These are phyloP conservation scores for Annulohypoxylon truncatum DNA, from an alignment of 2,329 filamentous ascomycete species.

Conservation along the genomic window DNA sequence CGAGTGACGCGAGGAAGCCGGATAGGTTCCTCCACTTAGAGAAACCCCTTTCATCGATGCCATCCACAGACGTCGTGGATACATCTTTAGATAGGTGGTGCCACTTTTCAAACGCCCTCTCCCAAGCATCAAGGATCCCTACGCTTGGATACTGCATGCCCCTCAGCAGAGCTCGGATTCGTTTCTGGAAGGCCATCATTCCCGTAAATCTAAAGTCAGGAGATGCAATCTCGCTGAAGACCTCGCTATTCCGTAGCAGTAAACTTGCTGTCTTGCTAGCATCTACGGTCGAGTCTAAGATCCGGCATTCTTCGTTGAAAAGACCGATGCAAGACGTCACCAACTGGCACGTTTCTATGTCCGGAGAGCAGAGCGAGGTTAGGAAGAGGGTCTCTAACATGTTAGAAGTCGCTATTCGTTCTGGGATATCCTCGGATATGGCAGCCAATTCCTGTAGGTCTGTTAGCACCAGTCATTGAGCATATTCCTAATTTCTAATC, in stretches of 20 bases:
- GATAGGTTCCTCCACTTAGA: constrained; percentile 77
- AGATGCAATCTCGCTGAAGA: constrained; percentile 72
- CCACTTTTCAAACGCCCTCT: constrained; percentile 73
- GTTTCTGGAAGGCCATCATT: constrained; percentile 76
- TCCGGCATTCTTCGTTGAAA: constrained; percentile 70
- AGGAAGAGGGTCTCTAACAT: constrained; percentile 72
- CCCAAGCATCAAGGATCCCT: constrained; percentile 77
- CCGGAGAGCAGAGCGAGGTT: constrained; percentile 72
- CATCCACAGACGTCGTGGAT: constrained; percentile 63
- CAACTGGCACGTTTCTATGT: constrained; percentile 73
- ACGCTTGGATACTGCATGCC: constrained; percentile 71
- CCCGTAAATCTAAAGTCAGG: constrained; percentile 74
- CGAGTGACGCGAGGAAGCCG: constrained; percentile 74
- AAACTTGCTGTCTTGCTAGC: constrained; percentile 63
- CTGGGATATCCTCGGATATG: constrained; percentile 64
- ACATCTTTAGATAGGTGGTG: constrained; percentile 72
- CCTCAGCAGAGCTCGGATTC: constrained; percentile 68
- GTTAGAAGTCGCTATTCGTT: constrained; percentile 64
- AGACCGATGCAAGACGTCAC: constrained; percentile 71
- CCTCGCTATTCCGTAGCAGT: constrained; percentile 69
- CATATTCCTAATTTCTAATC: constrained; percentile 28
- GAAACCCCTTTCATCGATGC: constrained; percentile 65
- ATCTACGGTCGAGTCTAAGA: constrained; percentile 64
- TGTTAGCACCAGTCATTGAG: constrained; percentile 20
- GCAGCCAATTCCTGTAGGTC: constrained; percentile 63